Evolutionary conservation across 2,329 filamentous ascomycete genomes (phyloP).

Genomic region (Aciculosporium take): DNA sequence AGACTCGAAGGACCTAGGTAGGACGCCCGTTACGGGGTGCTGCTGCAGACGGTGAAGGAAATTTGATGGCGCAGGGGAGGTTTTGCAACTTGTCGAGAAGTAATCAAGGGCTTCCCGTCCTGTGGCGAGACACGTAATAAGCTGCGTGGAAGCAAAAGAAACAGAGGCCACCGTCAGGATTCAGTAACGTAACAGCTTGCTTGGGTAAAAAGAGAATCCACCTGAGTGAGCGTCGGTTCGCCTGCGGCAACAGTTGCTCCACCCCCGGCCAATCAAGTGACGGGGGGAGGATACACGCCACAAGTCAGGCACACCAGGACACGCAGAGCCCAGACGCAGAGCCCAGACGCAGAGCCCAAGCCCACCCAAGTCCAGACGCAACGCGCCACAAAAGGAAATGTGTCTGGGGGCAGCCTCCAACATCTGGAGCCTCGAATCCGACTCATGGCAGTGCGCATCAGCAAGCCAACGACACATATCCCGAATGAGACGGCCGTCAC

Average conservation of each 20-base stretch:
- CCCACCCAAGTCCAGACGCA: no score
- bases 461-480: not conserved
- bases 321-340: no score
- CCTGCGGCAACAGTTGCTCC: no score
- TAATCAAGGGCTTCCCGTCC: not conserved
- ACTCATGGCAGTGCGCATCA: no score
- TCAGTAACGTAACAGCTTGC: no score
- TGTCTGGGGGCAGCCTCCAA: not conserved
- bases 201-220: no score
- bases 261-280: no score
- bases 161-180: not conserved
- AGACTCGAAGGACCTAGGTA: not conserved
- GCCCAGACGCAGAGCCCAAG: no score
- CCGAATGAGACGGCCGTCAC: conserved; percentile 1
- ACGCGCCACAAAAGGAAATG: no score
- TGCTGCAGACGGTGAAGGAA: conserved; percentile 3
- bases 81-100: not conserved
- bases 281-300: no score
- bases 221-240: no score
- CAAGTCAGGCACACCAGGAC: no score
- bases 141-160: not conserved
- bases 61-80: not conserved
- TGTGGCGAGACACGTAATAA: not conserved
- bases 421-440: not conserved
- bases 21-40: conserved; percentile 5